These are phyloP conservation scores for Acacia melanoxylon DNA, from an alignment of 306 rosid genomes.

Conservation along the genomic window DNA sequence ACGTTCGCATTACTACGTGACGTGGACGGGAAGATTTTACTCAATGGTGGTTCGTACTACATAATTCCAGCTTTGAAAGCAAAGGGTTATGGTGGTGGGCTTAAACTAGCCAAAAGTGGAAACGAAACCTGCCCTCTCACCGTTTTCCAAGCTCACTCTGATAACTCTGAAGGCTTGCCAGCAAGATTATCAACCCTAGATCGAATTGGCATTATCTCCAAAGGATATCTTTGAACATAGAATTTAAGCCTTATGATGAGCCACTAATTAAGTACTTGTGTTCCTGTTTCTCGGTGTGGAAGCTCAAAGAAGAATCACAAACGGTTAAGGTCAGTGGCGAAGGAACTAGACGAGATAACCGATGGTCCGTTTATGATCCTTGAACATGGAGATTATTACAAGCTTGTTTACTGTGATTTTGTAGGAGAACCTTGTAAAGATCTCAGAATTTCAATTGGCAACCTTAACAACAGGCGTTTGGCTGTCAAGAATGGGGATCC, in stretches of 20 bases:
- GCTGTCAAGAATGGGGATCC: not conserved
- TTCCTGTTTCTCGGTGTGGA: not conserved
- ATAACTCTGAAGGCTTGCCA: not conserved
- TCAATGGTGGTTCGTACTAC: no score
- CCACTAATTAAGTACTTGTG: not conserved
- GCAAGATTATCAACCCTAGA: not conserved
- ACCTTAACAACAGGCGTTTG: not conserved
- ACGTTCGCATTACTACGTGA: not conserved
- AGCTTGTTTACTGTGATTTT: not conserved
- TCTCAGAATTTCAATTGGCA: not conserved
- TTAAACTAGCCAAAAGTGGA: not conserved
- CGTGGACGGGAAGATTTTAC: not conserved
- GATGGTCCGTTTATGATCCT: not conserved
- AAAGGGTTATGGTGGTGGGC: no score
- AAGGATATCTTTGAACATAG: not conserved
- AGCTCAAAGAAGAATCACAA: not conserved
- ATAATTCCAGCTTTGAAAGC: no score
- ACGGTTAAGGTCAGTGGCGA: not conserved
- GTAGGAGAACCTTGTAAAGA: not conserved
- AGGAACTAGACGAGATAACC: not conserved
- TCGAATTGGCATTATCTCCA: not conserved
- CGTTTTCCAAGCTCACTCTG: not conserved
- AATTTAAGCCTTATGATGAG: not conserved
- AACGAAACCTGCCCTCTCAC: not conserved
- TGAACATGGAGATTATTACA: not conserved